These are phyloP conservation scores for Scedosporium apiospermum DNA, from an alignment of 2,329 filamentous ascomycete genomes.

Conservation along the genomic window DNA sequence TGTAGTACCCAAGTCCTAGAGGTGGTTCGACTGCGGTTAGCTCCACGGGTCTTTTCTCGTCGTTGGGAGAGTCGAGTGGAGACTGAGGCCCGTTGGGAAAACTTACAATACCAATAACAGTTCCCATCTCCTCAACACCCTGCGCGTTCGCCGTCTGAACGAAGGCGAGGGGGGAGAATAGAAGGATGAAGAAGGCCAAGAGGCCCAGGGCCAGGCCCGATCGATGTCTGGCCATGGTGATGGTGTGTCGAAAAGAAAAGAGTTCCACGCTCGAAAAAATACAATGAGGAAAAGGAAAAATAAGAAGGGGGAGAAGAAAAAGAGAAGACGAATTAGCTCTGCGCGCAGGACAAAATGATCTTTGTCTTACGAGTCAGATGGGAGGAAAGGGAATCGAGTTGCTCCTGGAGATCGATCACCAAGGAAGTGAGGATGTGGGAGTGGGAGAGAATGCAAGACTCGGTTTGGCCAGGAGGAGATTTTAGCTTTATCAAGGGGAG, in stretches of 20 bases:
- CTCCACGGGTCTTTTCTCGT: not conserved
- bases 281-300: constrained; percentile 12
- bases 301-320: constrained; percentile 12
- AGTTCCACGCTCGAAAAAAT: not conserved
- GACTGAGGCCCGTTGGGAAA: not conserved
- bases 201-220: constrained; percentile 76
- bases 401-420: constrained; percentile 16
- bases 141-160: constrained; percentile 67
- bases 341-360: not conserved
- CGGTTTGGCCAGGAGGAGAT: constrained; percentile 9
- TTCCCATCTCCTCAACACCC: constrained; percentile 71
- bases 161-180: constrained; percentile 81
- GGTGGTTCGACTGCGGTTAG: constrained; percentile 13
- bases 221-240: constrained; percentile 46
- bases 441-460: constrained; percentile 13
- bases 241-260: constrained; percentile 14
- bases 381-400: constrained; percentile 18
- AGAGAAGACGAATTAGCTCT: constrained; percentile 9
- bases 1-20: constrained; percentile 74
- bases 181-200: constrained; percentile 82
- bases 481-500: constrained; percentile 23
- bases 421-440: constrained; percentile 18
- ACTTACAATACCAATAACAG: constrained; percentile 82
- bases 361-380: constrained; percentile 14
- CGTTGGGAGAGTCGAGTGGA: not conserved